Base-by-base conservation (phyloP, 176 grass and related monocot species). In the Ensete ventricosum region DNA sequence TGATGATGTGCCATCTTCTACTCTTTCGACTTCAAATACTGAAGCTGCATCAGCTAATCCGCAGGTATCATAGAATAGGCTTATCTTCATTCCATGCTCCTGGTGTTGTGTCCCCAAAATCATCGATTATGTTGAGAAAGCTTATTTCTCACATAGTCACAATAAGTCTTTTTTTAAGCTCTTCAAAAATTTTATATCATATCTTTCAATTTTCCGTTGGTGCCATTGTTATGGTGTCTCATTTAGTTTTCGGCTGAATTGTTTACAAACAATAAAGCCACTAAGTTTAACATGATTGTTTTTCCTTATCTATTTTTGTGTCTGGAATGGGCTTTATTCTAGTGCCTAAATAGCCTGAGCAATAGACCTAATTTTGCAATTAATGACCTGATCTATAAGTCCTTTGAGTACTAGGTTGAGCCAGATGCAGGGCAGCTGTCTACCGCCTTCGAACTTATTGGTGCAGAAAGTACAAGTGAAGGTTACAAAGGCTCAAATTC, bases 31-130 rank as follows among this genome's bases (percentile, higher is more conserved):
- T 16, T 62, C 22, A 17, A 52, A 59, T 10, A 55, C 19, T 74
- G 76, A 74, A 76, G 62, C 76, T 79, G 29, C 68, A 64, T 82
- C 82, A 0, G 76, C 79, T 72, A 76, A 87, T 76, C 17, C 82
- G 52, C 63, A 87, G 85, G 92, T 92, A 67, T 14, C 2, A 62
- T 71, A 67, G 71, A 7, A 24, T 55, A 19, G 25, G 9, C 16
- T 25, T 73, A 16, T 19, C 14, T 55, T 34, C 16, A n/a, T 53
- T 66, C n/a, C 24, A 50, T 53, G 43, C 51, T n/a, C 54, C 16
- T 26, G 80, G 58, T 82, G 8, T 89, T 5, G 29, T 34, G 29
- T 5, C 29, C 29, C 29, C 3, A 34, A 34, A 34, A 34, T 34
- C 29, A 34, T 25, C 24, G 24, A 1, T 4, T 5, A 34, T 34